Percentiles rank a stretch among this genome's conserved stretches.
Evolutionary conservation across 306 rosid genomes (phyloP).

Genomic region (Inga laurina): DNA sequence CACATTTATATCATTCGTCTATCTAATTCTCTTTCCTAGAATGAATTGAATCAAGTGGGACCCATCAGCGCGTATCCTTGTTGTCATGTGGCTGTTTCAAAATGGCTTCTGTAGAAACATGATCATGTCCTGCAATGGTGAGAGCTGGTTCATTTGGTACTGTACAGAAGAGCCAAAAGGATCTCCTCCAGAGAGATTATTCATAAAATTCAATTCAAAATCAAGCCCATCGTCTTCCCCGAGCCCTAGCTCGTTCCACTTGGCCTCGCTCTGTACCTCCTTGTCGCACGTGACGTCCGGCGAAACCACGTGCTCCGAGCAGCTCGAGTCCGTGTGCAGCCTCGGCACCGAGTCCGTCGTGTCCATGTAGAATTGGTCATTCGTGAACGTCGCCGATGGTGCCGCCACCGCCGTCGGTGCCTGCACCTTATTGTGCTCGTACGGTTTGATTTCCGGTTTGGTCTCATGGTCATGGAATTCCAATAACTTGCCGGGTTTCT

Average conservation of each 20-base stretch:
- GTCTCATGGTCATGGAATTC: conserved; percentile 62
- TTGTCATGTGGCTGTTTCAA: conserved; percentile 31
- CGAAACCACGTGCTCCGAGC: conserved; percentile 79
- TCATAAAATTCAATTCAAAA: conserved; percentile 46
- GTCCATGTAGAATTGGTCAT: conserved; percentile 53
- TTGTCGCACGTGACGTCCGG: conserved; percentile 69
- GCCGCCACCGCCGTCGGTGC: not conserved
- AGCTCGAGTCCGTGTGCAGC: conserved; percentile 66
- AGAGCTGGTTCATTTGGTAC: conserved; percentile 55
- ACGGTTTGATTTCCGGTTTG: conserved; percentile 51
- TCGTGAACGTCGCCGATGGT: not conserved
- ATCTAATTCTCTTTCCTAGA: conserved; percentile 20
- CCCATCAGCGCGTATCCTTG: not conserved
- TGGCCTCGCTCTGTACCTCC: conserved; percentile 75
- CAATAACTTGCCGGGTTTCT: conserved; percentile 14
- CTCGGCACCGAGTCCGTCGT: conserved; percentile 64
- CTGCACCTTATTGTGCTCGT: not conserved
- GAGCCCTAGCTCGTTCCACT: conserved; percentile 52
- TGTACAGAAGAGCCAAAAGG: conserved; percentile 57
- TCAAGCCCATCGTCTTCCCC: conserved; percentile 40
- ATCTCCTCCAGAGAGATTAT: conserved; percentile 39
- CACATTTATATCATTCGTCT: not conserved
- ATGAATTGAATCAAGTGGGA: conserved; percentile 26
- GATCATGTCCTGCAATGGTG: conserved; percentile 69
- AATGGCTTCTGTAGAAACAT: conserved; percentile 45